phyloP scores from a whole-genome alignment of 805 yeast genomes.

The Naumovozyma baii region DNA sequence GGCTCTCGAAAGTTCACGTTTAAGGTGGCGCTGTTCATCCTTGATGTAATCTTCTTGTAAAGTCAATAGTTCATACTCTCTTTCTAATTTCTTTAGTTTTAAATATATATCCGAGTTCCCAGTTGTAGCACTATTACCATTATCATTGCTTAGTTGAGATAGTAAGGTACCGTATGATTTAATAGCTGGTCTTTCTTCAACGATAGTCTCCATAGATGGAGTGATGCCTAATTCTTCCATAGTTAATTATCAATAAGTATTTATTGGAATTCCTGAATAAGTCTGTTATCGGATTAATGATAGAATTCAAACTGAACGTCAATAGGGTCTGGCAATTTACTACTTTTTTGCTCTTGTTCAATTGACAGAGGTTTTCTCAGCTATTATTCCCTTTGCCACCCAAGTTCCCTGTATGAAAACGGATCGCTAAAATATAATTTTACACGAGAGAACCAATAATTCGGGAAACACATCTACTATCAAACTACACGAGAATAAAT shows the following conservation, averaged over 20 bases:
- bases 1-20: constrained; percentile 88
- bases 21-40: constrained; percentile 94
- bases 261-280: neutral
- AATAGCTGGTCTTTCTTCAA: constrained; percentile 27
- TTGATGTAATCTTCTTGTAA: constrained; percentile 95
- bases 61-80: constrained; percentile 72
- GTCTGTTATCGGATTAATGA: no score
- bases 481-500: neutral
- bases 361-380: neutral
- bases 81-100: constrained; percentile 78
- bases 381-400: neutral
- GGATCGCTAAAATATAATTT: neutral
- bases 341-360: no score
- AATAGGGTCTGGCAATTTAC: no score
- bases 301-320: no score
- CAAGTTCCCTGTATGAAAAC: neutral
- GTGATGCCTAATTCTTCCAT: constrained; percentile 61
- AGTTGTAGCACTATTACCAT: constrained; percentile 10
- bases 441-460: neutral
- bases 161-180: constrained; percentile 27
- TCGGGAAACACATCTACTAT: no score
- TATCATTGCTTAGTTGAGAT: constrained; percentile 22
- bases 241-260: neutral
- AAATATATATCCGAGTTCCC: constrained; percentile 61
- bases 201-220: constrained; percentile 24